Conservation (phyloP, 768 basidiomycete genomes). For the Lentinula aciculospora region DNA sequence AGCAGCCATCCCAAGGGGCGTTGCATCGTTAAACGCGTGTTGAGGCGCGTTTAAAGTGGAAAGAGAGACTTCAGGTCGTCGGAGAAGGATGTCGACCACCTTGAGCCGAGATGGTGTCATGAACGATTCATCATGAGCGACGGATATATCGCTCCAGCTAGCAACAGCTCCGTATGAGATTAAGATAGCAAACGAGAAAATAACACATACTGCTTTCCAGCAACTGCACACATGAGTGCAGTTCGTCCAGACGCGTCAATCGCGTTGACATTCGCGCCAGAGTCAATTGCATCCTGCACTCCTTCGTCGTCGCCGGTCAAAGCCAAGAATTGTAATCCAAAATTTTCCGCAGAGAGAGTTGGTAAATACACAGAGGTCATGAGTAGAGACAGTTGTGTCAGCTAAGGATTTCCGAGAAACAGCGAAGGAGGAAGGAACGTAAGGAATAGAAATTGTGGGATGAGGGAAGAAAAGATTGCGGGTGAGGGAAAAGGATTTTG, state of each 20-base stretch:
- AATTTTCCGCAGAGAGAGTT: slow-evolving; percentile 3
- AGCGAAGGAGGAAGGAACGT: neutral
- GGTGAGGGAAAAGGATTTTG: too few relatives aligned
- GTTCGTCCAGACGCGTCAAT: slow-evolving; percentile 57
- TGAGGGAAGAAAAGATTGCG: too few relatives aligned
- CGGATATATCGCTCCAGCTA: slow-evolving; percentile 68
- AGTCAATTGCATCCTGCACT: neutral
- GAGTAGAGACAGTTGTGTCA: slow-evolving; percentile 5
- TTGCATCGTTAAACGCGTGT: slow-evolving; percentile 63
- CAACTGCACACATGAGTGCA: slow-evolving; percentile 62
- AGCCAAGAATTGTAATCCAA: neutral
- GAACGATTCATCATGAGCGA: slow-evolving; percentile 60
- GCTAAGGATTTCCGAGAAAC: neutral
- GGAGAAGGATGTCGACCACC: slow-evolving; percentile 49
- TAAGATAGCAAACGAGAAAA: slow-evolving; percentile 5
- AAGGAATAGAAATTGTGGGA: neutral
- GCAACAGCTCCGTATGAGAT: slow-evolving; percentile 4
- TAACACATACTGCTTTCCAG: slow-evolving; percentile 59
- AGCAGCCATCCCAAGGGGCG: slow-evolving; percentile 72
- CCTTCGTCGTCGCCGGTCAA: slow-evolving; percentile 3
- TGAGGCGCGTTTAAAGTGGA: slow-evolving; percentile 73
- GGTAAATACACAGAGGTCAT: neutral
- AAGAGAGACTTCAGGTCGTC: slow-evolving; percentile 55
- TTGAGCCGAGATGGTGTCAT: slow-evolving; percentile 52
- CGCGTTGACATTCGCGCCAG: slow-evolving; percentile 40